Conservation (phyloP, 2,329 filamentous ascomycete species). For the Penicillium sumatraense region DNA sequence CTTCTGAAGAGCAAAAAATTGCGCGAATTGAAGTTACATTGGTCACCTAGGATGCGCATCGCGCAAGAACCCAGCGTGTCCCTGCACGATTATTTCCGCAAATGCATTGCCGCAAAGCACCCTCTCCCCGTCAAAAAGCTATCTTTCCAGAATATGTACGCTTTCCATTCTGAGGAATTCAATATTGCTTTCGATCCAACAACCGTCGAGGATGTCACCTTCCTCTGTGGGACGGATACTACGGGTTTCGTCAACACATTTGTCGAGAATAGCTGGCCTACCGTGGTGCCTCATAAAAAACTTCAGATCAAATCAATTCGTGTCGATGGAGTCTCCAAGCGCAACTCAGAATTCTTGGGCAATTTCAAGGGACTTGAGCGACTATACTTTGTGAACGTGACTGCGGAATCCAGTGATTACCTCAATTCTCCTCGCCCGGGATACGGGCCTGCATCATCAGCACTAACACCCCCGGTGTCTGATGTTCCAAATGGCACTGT, state of each 20-base stretch:
- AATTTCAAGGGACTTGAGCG: slow-evolving; percentile 52
- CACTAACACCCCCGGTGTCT: slow-evolving; percentile 34
- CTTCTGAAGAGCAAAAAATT: slow-evolving; percentile 59
- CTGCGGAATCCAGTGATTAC: slow-evolving; percentile 32
- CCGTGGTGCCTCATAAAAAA: slow-evolving; percentile 30
- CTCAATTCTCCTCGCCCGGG: slow-evolving; percentile 37
- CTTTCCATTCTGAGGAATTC: slow-evolving; percentile 55
- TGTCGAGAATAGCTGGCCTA: slow-evolving; percentile 60
- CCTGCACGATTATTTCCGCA: slow-evolving; percentile 61
- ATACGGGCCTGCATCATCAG: slow-evolving; percentile 20
- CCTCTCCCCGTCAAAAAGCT: slow-evolving; percentile 55
- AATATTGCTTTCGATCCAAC: slow-evolving; percentile 48
- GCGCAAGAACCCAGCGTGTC: slow-evolving; percentile 62
- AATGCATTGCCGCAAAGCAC: slow-evolving; percentile 54
- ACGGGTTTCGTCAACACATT: slow-evolving; percentile 52
- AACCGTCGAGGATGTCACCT: slow-evolving; percentile 53
- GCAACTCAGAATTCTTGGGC: slow-evolving; percentile 49
- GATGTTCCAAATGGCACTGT: slow-evolving; percentile 26
- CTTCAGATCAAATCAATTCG: slow-evolving; percentile 54
- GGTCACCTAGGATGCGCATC: slow-evolving; percentile 65
- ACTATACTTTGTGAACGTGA: slow-evolving; percentile 57
- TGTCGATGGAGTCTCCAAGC: slow-evolving; percentile 53
- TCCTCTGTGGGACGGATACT: slow-evolving; percentile 56
- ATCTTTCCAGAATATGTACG: slow-evolving; percentile 63
- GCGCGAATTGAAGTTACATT: slow-evolving; percentile 61